Evolutionary conservation across 129 eudicot species (phyloP).

Genomic region (Lactuca sativa): DNA sequence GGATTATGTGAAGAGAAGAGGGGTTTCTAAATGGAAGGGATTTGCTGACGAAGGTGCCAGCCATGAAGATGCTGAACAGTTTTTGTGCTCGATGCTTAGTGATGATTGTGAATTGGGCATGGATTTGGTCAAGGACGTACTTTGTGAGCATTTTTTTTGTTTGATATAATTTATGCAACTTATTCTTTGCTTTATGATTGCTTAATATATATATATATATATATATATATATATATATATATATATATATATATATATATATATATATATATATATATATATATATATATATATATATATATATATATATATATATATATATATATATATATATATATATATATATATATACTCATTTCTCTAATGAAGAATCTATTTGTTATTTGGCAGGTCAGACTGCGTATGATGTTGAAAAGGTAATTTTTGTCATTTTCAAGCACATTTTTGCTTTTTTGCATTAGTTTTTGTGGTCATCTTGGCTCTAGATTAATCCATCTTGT

Average conservation of each 20-base stretch:
- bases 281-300: no score
- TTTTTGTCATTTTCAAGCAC: conserved; percentile 3
- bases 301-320: no score
- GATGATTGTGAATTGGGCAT: conserved; percentile 71
- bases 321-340: no score
- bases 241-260: no score
- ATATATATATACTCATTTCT: background rate
- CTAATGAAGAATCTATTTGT: conserved; percentile 15
- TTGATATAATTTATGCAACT: background rate
- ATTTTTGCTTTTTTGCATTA: conserved; percentile 1
- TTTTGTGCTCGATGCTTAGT: conserved; percentile 86
- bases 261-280: no score
- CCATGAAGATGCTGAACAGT: conserved; percentile 69
- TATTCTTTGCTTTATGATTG: conserved; percentile 2
- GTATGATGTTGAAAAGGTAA: conserved; percentile 83
- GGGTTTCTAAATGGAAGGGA: conserved; percentile 31
- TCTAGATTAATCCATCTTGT: background rate
- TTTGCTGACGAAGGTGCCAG: conserved; percentile 28
- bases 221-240: no score
- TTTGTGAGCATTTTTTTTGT: conserved; percentile 50
- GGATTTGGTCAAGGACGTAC: conserved; percentile 86
- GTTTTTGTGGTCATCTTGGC: conserved; percentile 1
- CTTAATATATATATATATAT: no score
- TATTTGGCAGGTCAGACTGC: conserved; percentile 79
- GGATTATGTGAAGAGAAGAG: conserved; percentile 66